Base-by-base conservation (phyloP, 345 rosid genomes). In the Eucalyptus lansdowneana region DNA sequence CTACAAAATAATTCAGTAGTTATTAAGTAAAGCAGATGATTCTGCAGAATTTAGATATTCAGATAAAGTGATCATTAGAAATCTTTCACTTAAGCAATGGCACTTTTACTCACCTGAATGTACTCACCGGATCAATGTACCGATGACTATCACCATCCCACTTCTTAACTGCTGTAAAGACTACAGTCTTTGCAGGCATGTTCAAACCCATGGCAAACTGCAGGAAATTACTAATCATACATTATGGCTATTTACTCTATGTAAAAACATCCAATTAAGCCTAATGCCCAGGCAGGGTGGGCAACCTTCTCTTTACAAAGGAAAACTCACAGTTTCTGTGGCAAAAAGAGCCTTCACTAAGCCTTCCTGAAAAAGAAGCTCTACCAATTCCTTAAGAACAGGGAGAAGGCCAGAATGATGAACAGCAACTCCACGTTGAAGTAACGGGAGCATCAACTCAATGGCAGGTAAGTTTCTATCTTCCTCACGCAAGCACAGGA, bases 161-260 rank as follows among this genome's bases (percentile, higher is more conserved):
- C 96, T 98, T 98, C 95, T 94, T 97, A 89, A 97, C 97, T 88
- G 98, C 92, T 90, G 98, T 97, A 88, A 98, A 98, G 76, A 98
- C 97, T 87, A 98, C 99, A 88, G 99, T 98, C 92, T 98, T 98
- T 89, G 99, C 99, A 44, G 98, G 99, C 99, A 98, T 98, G 92
- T 98, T 98, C 91, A 97, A 95, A 86, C 99, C 99, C 99, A 98
- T 98, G 81, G 99, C 99, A 94, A 98, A 98, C 99, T 98, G 96
- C 24, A 88, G 87, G 56, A 86, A 86, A 86, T 34, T 51, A 25
- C 56, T 42, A n/a, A 42, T 49, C 54, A 42, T 21, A 11, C 47
- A 37, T 76, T 76, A 76, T 67, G 80, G 34, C 80, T 31, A 60
- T 83, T 50, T 47, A 44, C 16, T 56, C 27, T 67, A 49, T 5